Evolutionary conservation across 1,284 basidiomycete genomes (phyloP).

Genomic region (Apiotrichum sp.): DNA sequence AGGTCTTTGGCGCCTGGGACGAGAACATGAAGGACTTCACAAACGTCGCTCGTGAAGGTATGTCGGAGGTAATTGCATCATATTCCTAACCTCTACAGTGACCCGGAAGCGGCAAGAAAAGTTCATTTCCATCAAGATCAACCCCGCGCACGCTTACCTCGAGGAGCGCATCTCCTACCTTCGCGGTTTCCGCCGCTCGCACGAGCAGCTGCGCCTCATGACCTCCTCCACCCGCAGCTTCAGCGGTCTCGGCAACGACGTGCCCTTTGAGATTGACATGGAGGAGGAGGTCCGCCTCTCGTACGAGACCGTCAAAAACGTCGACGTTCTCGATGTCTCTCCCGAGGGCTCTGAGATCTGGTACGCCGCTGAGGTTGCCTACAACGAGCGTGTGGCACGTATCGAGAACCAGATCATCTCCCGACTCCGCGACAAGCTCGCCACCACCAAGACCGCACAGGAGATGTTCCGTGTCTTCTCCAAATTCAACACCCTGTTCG

Average conservation of each 20-base stretch:
- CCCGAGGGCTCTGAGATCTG: constrained; percentile 96
- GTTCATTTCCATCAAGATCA: constrained; percentile 96
- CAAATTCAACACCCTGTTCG: constrained; percentile 96
- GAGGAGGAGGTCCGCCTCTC: constrained; percentile 92
- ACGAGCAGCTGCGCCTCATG: constrained; percentile 96
- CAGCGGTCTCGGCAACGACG: constrained; percentile 62
- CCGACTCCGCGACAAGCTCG: constrained; percentile 79
- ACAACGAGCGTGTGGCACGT: constrained; percentile 93
- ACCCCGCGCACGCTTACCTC: constrained; percentile 81
- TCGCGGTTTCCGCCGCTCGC: constrained; percentile 89
- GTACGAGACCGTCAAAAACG: constrained; percentile 91
- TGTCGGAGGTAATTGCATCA: too few species aligned
- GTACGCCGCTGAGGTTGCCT: constrained; percentile 92
- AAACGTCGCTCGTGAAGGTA: constrained; percentile 79
- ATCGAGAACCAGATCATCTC: constrained; percentile 99
- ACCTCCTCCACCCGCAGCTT: constrained; percentile 87
- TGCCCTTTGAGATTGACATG: constrained; percentile 72
- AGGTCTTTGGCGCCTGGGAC: constrained; percentile 92
- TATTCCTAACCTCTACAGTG: constrained; percentile 45
- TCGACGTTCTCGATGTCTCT: constrained; percentile 92
- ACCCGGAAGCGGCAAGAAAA: constrained; percentile 85
- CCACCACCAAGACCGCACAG: constrained; percentile 93
- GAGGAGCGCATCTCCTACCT: constrained; percentile 85
- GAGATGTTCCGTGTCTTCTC: constrained; percentile 99
- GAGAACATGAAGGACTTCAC: constrained; percentile 97